Base-by-base conservation (phyloP, 2,329 filamentous ascomycete species). In the Fusarium sp. region DNA sequence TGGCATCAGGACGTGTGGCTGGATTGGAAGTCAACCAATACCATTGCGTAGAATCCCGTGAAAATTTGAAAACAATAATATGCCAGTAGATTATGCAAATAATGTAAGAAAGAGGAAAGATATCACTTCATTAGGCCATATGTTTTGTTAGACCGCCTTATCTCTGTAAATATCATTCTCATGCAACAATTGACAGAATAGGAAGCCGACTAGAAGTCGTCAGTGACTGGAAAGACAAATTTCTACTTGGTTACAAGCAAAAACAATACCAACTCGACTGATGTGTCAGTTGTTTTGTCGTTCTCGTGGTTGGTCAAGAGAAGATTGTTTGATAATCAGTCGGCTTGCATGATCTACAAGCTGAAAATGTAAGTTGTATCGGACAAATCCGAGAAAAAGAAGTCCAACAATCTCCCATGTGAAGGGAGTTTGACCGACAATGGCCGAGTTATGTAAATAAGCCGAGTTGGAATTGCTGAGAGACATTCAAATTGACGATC, bases 1-100 rank as follows among this genome's bases (percentile, higher is more conserved):
- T 68, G 53, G 68, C 56, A 65, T 65, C 50, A 39, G n/a, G 40
- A 48, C 59, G 46, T 47, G 35, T 54, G 24, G 35, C 19, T 37
- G n/a, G 24, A 32, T 19, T 41, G 14, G 19, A 13, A 9, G 14
- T 13, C 15, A 24, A 24, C 19, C 49, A 45, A 37, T 56, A 58
- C 41, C 14, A 45, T 33, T 47, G 13, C 37, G 44, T 40, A 53
- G 62, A 45, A 15, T 68, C 63, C 32, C 50, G 60, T 68, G 64
- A 56, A 46, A 56, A 28, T 30, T 39, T 53, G 30, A 24, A 17
- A 14, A 6, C 14, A 2, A 15, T 13, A 7, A 9, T 15, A 30
- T 17, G 22, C 28, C 7, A 24, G 11, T 9, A 9, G 20, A 8
- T 28, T 2, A 24, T n/a, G 2, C 11, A 13, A 9, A 26, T 13